Percentiles rank a stretch among this genome's conserved stretches.
phyloP scores from a whole-genome alignment of 768 basidiomycete species.

The Saitozyma podzolica region DNA sequence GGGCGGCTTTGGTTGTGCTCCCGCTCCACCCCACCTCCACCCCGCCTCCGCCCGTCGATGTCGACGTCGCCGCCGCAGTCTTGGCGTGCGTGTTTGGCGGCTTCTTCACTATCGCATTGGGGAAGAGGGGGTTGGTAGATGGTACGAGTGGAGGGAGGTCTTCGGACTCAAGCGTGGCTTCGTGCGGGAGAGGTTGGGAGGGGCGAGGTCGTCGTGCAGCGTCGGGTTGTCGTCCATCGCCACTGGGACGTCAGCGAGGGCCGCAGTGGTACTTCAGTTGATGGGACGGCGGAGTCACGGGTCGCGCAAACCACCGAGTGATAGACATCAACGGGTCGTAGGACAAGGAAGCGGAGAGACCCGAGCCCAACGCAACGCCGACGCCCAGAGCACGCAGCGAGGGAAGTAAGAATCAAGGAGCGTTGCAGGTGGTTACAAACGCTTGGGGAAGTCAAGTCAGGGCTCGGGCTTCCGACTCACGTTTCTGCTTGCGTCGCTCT shows the following conservation, averaged over 20 bases:
- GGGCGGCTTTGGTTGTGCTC: background rate
- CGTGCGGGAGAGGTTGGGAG: too few relatives aligned
- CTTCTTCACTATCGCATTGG: conserved; percentile 41
- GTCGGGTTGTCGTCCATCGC: conserved; percentile 33
- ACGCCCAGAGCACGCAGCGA: background rate
- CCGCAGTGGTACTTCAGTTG: background rate
- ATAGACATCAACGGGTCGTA: too few relatives aligned
- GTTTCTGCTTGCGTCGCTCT: conserved; percentile 30
- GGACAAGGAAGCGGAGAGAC: too few relatives aligned
- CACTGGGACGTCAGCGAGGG: conserved; percentile 17
- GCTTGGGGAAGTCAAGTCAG: too few relatives aligned
- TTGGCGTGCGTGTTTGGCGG: conserved; percentile 43
- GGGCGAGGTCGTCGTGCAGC: conserved; percentile 20
- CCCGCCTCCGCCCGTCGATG: background rate
- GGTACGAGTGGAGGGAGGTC: conserved; percentile 32
- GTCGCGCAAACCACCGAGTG: too few relatives aligned
- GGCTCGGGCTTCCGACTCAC: conserved; percentile 18
- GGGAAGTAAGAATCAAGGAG: background rate
- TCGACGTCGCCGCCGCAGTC: conserved; percentile 4
- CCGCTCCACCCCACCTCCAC: background rate
- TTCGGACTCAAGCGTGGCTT: conserved; percentile 13
- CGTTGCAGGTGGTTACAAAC: too few relatives aligned
- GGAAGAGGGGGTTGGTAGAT: conserved; percentile 46
- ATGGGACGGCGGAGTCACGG: too few relatives aligned
- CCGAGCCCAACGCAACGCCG: too few relatives aligned